Percentiles rank a stretch among this genome's conserved stretches.
phyloP scores from a whole-genome alignment of 257 asterid genomes.

The Petunia secreta region DNA sequence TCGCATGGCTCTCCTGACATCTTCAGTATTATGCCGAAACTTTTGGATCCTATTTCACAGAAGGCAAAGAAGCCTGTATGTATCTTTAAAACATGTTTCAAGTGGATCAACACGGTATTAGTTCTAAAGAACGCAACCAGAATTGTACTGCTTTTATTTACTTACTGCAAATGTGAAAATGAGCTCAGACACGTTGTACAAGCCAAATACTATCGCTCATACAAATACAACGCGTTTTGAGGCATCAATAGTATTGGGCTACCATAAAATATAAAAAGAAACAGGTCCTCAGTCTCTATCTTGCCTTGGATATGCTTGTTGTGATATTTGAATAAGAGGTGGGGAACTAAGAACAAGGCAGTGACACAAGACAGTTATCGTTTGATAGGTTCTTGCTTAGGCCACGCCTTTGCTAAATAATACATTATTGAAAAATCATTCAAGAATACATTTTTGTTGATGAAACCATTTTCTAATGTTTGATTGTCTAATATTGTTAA shows the following conservation, averaged over 20 bases:
- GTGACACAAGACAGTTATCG: neutral
- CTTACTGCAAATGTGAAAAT: conserved; percentile 1
- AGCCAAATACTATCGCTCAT: conserved; percentile 19
- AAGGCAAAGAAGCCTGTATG: conserved; percentile 1
- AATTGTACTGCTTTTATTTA: neutral
- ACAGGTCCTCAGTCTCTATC: neutral
- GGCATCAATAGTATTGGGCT: neutral
- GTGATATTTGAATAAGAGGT: neutral
- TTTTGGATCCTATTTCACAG: neutral
- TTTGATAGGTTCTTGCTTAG: neutral
- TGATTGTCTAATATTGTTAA: neutral
- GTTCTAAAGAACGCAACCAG: neutral
- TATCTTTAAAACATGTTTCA: neutral
- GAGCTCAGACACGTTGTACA: neutral
- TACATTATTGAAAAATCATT: conserved; percentile 29
- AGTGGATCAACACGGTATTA: neutral
- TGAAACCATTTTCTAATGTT: neutral
- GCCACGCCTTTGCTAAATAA: neutral
- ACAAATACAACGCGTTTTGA: neutral
- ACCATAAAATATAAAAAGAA: neutral
- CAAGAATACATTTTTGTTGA: neutral
- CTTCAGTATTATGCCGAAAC: neutral
- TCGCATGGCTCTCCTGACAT: neutral
- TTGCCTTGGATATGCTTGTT: neutral
- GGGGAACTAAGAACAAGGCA: neutral